Conservation (phyloP, 805 yeast species). For the Myxozyma geophila region DNA sequence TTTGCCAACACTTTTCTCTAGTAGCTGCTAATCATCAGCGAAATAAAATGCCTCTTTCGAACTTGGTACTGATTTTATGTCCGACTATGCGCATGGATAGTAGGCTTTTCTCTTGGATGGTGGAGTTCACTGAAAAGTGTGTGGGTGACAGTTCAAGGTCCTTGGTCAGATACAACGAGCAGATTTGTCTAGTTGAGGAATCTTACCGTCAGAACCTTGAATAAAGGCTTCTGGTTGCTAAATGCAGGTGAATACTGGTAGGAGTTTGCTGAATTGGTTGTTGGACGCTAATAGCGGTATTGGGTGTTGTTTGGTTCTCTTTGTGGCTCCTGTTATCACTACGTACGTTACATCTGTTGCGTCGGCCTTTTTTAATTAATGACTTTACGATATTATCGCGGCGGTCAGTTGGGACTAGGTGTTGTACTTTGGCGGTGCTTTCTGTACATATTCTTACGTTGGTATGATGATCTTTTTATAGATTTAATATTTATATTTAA, state of each 20-base stretch:
- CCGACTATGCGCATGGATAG: conserved; percentile 43
- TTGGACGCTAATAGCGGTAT: not conserved
- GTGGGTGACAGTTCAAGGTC: conserved; percentile 5
- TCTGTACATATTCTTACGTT: too few species aligned
- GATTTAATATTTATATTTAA: too few species aligned
- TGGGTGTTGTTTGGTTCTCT: too few species aligned
- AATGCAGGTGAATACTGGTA: not conserved
- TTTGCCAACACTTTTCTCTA: conserved; percentile 39
- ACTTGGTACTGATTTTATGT: conserved; percentile 42
- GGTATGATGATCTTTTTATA: too few species aligned
- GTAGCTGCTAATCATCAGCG: conserved; percentile 33
- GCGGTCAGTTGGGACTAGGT: too few species aligned
- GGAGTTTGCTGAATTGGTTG: not conserved
- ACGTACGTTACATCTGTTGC: too few species aligned
- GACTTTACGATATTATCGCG: too few species aligned
- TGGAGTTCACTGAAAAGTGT: conserved; percentile 26
- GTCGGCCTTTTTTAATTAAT: too few species aligned
- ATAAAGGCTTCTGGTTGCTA: not conserved
- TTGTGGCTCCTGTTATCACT: too few species aligned
- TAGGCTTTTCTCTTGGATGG: conserved; percentile 38
- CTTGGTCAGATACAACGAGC: conserved; percentile 5
- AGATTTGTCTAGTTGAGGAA: conserved; percentile 12
- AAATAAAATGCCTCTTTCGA: conserved; percentile 43
- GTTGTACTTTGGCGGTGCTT: too few species aligned
- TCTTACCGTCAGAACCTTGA: conserved; percentile 40